Evolutionary conservation across 2,329 filamentous ascomycete species (phyloP).

Genomic region (Botrytis galanthina): DNA sequence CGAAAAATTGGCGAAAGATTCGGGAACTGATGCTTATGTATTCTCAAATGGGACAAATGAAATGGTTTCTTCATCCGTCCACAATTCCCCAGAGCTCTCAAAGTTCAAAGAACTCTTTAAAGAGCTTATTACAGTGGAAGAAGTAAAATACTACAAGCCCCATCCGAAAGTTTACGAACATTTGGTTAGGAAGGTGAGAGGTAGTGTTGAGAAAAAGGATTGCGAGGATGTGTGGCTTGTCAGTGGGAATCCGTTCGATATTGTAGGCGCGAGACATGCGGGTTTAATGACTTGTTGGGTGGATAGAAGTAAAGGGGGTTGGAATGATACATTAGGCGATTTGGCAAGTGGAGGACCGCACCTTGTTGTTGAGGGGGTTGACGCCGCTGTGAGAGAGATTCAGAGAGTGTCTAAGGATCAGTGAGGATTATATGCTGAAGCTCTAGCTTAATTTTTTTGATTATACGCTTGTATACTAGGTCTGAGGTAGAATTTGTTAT

Average conservation of each 20-base stretch:
- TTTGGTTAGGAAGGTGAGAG: constrained; percentile 32
- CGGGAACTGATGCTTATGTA: constrained; percentile 49
- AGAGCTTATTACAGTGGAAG: constrained; percentile 60
- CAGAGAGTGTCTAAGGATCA: constrained; percentile 33
- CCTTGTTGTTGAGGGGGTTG: constrained; percentile 53
- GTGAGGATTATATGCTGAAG: background rate
- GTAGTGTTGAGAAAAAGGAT: constrained; percentile 38
- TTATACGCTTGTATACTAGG: background rate
- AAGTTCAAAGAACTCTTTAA: constrained; percentile 48
- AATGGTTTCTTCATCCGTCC: constrained; percentile 63
- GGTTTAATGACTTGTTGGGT: constrained; percentile 68
- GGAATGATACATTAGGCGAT: constrained; percentile 61
- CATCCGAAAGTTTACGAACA: constrained; percentile 59
- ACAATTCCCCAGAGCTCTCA: constrained; percentile 54
- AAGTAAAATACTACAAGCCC: constrained; percentile 62
- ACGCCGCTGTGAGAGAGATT: constrained; percentile 52
- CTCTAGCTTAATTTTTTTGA: background rate
- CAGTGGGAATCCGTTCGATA: constrained; percentile 71
- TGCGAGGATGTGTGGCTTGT: constrained; percentile 63
- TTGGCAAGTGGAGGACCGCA: constrained; percentile 49
- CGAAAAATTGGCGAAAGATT: constrained; percentile 43
- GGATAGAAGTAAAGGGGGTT: constrained; percentile 55
- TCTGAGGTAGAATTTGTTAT: background rate
- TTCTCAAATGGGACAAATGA: constrained; percentile 68
- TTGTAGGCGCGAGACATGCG: constrained; percentile 59